Base-by-base conservation (phyloP, 2,329 filamentous ascomycete species). In the Apiospora arundinis region DNA sequence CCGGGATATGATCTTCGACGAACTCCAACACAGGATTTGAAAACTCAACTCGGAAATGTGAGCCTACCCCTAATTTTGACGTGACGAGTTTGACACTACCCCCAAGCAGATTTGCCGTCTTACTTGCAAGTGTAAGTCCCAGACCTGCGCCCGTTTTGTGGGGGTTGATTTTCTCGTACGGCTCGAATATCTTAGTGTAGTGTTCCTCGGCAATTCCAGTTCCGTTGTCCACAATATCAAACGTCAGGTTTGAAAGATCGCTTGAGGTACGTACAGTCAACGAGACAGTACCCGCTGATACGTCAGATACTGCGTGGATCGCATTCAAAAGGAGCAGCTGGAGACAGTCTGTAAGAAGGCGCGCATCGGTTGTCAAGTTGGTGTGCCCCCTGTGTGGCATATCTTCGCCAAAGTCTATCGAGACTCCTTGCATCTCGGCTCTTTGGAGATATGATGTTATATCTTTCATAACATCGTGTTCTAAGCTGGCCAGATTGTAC, bases 131-230 rank as follows among this genome's bases (percentile, higher is more conserved):
- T 28, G 70, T 72, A 28, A 72, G 37, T 5, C 70, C 70, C 25
- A 72, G 37, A 1, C 70, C 70, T 21, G 68, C 68, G 25, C 70
- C 70, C 11, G 49, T n/a, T 65, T 67, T 67, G 42, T 70, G 70
- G 6, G n/a, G 48, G 28, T 72, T 67, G 18, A 72, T 65, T 28
- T 72, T 72, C 25, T 72, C 70, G n/a, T 56, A 72, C 21, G 70
- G 60, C 48, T 72, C 70, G 40, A 72, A 72, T 23, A 72, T 70
- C 25, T 65, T 60, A 12, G 21, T 23, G 25, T 52, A 16, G 11
- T 70, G 12, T 28, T 45, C 60, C 32, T 63, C 56, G 4, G 56
- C 32, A 42, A 72, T 72, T 1, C 70, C 70, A n/a, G 23, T 25
- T 9, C 70, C 70, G 23, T 67, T 72, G 23, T 72, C 70, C 23